phyloP scores from a whole-genome alignment of 2,329 filamentous ascomycete species.

The Pseudogymnoascus sp. region DNA sequence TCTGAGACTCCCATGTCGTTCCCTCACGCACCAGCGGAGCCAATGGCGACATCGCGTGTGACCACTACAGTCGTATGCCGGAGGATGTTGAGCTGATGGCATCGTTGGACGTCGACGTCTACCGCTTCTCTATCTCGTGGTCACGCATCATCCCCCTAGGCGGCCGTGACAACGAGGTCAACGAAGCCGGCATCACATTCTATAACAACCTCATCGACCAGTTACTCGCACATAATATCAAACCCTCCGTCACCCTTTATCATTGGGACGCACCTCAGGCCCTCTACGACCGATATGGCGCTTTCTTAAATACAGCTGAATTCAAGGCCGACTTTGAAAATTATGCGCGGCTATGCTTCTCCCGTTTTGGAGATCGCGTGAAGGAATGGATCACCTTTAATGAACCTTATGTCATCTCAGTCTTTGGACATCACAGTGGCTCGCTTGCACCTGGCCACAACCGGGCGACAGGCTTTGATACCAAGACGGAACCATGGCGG shows the following conservation, averaged over 20 bases:
- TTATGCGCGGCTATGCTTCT: conserved; percentile 33
- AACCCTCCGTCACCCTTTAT: conserved; percentile 36
- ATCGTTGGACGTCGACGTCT: conserved; percentile 35
- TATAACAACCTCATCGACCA: conserved; percentile 41
- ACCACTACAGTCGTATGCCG: conserved; percentile 44
- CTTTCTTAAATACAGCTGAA: conserved; percentile 26
- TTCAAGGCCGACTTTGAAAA: conserved; percentile 30
- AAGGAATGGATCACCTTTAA: conserved; percentile 35
- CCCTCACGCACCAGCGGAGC: conserved; percentile 23
- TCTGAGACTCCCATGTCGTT: conserved; percentile 32
- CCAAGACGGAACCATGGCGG: conserved; percentile 21
- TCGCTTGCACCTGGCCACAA: neutral
- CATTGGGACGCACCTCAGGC: conserved; percentile 34
- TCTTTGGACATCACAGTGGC: conserved; percentile 20
- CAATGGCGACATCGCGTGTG: conserved; percentile 39
- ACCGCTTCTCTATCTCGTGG: conserved; percentile 59
- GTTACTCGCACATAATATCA: conserved; percentile 34
- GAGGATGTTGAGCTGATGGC: conserved; percentile 36
- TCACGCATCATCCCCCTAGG: conserved; percentile 52
- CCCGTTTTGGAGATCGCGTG: conserved; percentile 31
- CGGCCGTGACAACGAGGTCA: neutral
- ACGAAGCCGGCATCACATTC: conserved; percentile 18
- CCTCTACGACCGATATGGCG: conserved; percentile 32
- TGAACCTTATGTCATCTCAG: conserved; percentile 29
- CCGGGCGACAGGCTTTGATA: conserved; percentile 21